Conservation (phyloP, 768 basidiomycete genomes). For the Mycena belliarum region DNA sequence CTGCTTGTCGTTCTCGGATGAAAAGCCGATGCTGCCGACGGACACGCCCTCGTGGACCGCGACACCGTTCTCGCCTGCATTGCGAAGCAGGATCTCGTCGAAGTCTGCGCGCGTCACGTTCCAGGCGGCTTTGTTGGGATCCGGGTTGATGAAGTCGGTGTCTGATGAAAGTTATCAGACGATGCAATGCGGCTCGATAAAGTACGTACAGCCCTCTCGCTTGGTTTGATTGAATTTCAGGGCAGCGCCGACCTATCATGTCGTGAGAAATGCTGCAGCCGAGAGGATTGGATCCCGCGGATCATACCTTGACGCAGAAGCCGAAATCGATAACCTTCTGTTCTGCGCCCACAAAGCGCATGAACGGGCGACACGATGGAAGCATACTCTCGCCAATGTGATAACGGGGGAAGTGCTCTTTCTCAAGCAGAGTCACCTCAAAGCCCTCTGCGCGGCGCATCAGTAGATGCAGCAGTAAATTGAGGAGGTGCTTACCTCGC, state of each 20-base stretch:
- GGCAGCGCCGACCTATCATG: slow-evolving; percentile 38
- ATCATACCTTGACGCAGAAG: slow-evolving; percentile 33
- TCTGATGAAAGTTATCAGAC: slow-evolving; percentile 33
- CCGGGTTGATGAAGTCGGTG: slow-evolving; percentile 56
- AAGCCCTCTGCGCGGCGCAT: slow-evolving; percentile 24
- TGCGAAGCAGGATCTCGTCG: slow-evolving; percentile 3
- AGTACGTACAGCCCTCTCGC: slow-evolving; percentile 38
- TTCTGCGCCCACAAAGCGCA: slow-evolving; percentile 38
- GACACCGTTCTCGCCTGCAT: neutral
- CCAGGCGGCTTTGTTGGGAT: slow-evolving; percentile 54
- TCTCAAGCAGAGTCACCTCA: slow-evolving; percentile 31
- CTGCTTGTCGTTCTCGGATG: slow-evolving; percentile 20
- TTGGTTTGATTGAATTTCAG: slow-evolving; percentile 40
- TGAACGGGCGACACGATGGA: slow-evolving; percentile 35
- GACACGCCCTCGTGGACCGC: neutral
- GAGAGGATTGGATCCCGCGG: neutral
- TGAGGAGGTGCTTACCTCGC: neutral
- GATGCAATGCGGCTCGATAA: too few relatives aligned
- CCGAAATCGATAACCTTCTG: slow-evolving; percentile 34
- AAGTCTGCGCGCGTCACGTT: slow-evolving; percentile 58
- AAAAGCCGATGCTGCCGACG: neutral
- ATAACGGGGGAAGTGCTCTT: slow-evolving; percentile 33
- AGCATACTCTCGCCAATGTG: slow-evolving; percentile 43
- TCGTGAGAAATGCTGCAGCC: neutral
- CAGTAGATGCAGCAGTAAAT: neutral